A percentile compares a stretch with the other conserved stretches of the same genome.
Evolutionary conservation across 228 moss, liverwort and hornwort genomes (phyloP).

Genomic region (Sphagnum fallax): DNA sequence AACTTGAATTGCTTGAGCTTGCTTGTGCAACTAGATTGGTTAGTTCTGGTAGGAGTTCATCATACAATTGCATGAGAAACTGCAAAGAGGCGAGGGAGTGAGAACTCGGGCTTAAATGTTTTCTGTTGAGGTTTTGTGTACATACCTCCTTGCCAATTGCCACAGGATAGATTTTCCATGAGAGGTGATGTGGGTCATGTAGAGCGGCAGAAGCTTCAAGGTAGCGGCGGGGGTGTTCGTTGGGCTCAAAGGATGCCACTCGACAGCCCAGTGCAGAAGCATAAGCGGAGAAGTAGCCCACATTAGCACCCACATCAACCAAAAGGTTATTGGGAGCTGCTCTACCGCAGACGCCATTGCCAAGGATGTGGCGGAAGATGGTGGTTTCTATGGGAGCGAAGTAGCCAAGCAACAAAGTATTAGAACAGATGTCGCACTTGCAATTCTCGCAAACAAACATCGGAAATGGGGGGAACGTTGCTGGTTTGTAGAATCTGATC

Average conservation of each 20-base stretch:
- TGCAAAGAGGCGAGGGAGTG: background rate
- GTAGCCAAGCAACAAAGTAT: constrained; percentile 28
- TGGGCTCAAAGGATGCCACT: constrained; percentile 42
- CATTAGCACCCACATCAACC: constrained; percentile 47
- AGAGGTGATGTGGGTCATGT: background rate
- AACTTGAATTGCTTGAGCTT: no score
- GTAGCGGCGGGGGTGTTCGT: constrained; percentile 28
- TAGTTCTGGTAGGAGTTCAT: no score
- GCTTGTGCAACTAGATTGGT: no score
- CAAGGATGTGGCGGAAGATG: constrained; percentile 34
- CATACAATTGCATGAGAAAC: no score
- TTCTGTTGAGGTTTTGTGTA: no score
- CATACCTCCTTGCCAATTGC: no score
- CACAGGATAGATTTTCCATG: no score
- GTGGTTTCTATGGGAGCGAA: constrained; percentile 49
- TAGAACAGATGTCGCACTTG: constrained; percentile 48
- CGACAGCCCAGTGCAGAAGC: constrained; percentile 37
- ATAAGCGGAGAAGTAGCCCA: constrained; percentile 43
- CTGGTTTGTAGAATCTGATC: constrained; percentile 26
- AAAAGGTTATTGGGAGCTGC: constrained; percentile 5
- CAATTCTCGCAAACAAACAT: constrained; percentile 65
- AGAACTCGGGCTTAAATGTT: no score
- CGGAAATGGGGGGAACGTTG: constrained; percentile 16
- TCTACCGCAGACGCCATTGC: constrained; percentile 10
- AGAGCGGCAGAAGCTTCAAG: constrained; percentile 27